Evolutionary conservation across 352 stramenopile species (phyloP).

Genomic region (Phytophthora brassicae): DNA sequence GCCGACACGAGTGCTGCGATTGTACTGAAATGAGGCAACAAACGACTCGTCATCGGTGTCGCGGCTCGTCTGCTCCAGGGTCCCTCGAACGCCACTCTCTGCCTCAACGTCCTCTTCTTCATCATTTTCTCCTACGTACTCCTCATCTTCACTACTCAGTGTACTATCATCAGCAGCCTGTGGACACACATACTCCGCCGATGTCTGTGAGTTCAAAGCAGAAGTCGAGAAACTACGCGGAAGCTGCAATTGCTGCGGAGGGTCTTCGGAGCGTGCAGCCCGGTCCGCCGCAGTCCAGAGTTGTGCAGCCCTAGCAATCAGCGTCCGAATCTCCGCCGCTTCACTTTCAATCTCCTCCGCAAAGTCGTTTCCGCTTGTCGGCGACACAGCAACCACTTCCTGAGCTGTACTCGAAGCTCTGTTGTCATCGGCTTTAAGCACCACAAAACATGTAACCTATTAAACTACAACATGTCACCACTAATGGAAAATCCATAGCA

Average conservation of each 20-base stretch:
- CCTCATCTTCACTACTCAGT: constrained; percentile 25
- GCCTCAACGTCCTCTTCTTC: constrained; percentile 23
- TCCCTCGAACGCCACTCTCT: constrained; percentile 11
- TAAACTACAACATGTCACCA: not conserved
- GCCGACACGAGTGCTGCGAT: not conserved
- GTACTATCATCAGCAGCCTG: constrained; percentile 25
- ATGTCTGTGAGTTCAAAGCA: not conserved
- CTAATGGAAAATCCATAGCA: not conserved
- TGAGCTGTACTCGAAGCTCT: not conserved
- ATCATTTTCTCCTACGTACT: constrained; percentile 11
- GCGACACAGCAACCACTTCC: not conserved
- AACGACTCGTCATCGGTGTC: constrained; percentile 7
- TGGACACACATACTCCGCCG: constrained; percentile 12
- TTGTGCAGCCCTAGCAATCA: constrained; percentile 36
- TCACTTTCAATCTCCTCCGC: constrained; percentile 37
- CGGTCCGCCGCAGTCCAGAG: constrained; percentile 38
- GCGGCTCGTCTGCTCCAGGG: constrained; percentile 1
- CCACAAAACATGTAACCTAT: no score
- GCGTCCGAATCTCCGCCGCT: constrained; percentile 31
- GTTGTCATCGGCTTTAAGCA: not conserved
- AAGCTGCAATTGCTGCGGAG: not conserved
- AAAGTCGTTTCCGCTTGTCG: constrained; percentile 13
- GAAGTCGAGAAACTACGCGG: constrained; percentile 5
- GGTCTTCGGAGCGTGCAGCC: constrained; percentile 15
- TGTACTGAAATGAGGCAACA: not conserved